Conservation (phyloP, 805 yeast genomes). For the Zygotorulaspora florentina region DNA sequence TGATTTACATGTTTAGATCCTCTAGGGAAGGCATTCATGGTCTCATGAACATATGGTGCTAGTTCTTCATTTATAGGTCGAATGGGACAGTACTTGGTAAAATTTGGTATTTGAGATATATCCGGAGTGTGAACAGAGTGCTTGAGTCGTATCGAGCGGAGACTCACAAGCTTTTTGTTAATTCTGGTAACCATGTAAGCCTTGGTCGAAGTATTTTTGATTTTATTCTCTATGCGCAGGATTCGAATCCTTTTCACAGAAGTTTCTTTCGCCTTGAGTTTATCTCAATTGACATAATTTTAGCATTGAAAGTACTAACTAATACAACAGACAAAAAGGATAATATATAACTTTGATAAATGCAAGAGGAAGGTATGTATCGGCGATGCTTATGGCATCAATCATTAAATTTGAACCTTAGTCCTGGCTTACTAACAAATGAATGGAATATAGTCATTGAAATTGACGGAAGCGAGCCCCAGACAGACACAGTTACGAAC, state of each 20-base stretch:
- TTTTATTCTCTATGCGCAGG: not conserved
- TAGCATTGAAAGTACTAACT: not conserved
- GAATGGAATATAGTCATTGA: not conserved
- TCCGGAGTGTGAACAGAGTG: slow-evolving; percentile 21
- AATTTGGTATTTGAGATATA: slow-evolving; percentile 34
- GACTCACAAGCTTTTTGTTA: not conserved
- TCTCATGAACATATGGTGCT: slow-evolving; percentile 35
- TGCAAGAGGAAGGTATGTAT: not conserved
- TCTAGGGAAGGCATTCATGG: slow-evolving; percentile 38
- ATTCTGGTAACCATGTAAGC: not conserved
- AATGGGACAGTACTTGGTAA: slow-evolving; percentile 35
- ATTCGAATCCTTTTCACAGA: not conserved
- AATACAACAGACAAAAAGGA: too few relatives aligned
- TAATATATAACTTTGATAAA: not conserved
- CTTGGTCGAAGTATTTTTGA: not conserved
- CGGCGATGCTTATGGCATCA: not conserved
- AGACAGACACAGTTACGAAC: not conserved
- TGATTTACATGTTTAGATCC: slow-evolving; percentile 47
- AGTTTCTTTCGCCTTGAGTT: not conserved
- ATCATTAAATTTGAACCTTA: not conserved
- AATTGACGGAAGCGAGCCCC: not conserved
- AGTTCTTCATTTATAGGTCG: slow-evolving; percentile 32
- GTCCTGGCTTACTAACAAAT: not conserved
- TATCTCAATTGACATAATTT: not conserved
- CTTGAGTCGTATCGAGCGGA: slow-evolving; percentile 10